Evolutionary conservation across 495 filamentous ascomycete species (phyloP).

Genomic region (Cercophora newfieldiana): DNA sequence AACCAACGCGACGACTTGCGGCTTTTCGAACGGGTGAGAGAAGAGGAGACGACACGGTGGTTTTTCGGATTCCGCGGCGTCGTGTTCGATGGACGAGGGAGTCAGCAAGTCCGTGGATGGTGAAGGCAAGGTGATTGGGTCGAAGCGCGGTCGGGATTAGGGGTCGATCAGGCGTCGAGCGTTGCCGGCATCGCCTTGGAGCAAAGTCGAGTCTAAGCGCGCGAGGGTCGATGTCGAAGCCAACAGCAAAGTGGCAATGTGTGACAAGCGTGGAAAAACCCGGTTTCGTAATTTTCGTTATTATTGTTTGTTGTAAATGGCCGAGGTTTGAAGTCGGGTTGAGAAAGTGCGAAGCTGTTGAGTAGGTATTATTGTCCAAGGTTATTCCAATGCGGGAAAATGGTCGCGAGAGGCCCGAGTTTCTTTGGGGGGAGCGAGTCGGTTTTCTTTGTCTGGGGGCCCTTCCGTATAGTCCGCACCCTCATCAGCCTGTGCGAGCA

Average conservation of each 20-base stretch:
- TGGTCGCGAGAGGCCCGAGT: constrained; percentile 8
- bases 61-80: too few relatives aligned
- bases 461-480: background rate
- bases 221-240: background rate
- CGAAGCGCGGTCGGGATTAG: background rate
- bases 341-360: background rate
- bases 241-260: background rate
- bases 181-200: background rate
- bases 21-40: background rate
- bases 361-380: background rate
- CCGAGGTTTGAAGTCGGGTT: background rate
- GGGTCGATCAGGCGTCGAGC: background rate
- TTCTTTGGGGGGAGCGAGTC: constrained; percentile 8
- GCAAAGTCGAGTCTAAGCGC: background rate
- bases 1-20: constrained; percentile 21
- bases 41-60: background rate
- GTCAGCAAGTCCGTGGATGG: background rate
- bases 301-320: background rate
- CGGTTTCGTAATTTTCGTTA: background rate
- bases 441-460: background rate
- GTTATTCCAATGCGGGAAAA: constrained; percentile 4
- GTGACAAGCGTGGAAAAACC: background rate
- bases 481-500: background rate
- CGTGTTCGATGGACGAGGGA: background rate
- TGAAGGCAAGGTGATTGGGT: background rate